Evolutionary conservation across 179 eudicot genomes (phyloP).

Genomic region (Nepenthes alata): DNA sequence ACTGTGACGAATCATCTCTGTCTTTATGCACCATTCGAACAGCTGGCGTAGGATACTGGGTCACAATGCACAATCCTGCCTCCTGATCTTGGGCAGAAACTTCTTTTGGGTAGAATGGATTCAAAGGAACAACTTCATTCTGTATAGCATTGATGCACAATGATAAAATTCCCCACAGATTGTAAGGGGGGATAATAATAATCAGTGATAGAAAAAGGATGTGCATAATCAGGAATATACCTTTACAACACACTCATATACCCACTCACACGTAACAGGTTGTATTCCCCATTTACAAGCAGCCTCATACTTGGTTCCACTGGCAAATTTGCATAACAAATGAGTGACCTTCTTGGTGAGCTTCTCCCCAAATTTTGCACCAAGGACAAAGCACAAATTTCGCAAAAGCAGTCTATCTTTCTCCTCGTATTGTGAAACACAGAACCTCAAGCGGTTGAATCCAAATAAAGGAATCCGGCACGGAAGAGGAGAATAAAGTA

Average conservation of each 20-base stretch:
- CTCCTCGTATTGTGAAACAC: conserved; percentile 72
- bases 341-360: conserved; percentile 72
- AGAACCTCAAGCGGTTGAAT: conserved; percentile 48
- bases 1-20: conserved; percentile 37
- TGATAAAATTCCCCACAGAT: background rate
- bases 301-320: conserved; percentile 76
- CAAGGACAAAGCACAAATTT: conserved; percentile 83
- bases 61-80: conserved; percentile 57
- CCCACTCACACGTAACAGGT: conserved; percentile 69
- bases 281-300: conserved; percentile 67
- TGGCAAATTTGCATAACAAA: conserved; percentile 64
- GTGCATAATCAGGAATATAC: conserved; percentile 17
- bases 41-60: conserved; percentile 81
- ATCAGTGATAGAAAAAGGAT: background rate
- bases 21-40: conserved; percentile 23
- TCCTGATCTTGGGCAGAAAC: conserved; percentile 51
- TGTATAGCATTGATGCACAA: conserved; percentile 24
- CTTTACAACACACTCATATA: conserved; percentile 74
- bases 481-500: conserved; percentile 86
- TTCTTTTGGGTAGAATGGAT: conserved; percentile 53
- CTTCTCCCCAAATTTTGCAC: conserved; percentile 54
- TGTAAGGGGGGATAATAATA: background rate
- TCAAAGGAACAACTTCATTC: conserved; percentile 43
- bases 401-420: conserved; percentile 64
- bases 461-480: conserved; percentile 86